Evolutionary conservation across 108 stramenopile species (phyloP), one percentile per base, ranked within the genome.

Genomic region (Craspedostauros australis): DNA sequence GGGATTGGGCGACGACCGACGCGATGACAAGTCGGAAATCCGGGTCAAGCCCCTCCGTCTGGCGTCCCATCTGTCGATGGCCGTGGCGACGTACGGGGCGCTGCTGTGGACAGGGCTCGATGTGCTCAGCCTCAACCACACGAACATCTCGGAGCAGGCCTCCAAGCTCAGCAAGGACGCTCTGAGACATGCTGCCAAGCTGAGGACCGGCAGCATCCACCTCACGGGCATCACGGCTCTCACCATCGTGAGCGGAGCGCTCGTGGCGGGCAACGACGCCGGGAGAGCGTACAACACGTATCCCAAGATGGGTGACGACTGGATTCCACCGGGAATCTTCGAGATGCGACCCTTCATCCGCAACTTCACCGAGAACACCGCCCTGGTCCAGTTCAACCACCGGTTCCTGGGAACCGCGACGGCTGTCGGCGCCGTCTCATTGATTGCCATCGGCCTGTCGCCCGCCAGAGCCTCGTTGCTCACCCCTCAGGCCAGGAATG

Each of bases 311-410:
- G 82, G 79, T 46, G 95, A 84, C 30, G 57, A 79, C 36, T 88
- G 85, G 87, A 86, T 99, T 19, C 96, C 98, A 1, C 73, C 73
- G 51, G 83, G 79, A 25, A 75, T 80, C 44, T 40, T 76, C 4
- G 73, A 71, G 1, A 25, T 81, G 22, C 25, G 28, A 32, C 95
- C 95, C 0, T 70, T 66, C 55, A 83, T 75, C 63, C 64, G 84
- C 24, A 98, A 98, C 48, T 40, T 95, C 19, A 89, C 95, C 50
- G 95, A 98, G 46, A 98, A 96, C 54, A 96, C 99, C 9, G 97
- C 96, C 3, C 92, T 84, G 21, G 99, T 99, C 18, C 99, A 99
- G 63, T 95, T 93, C 60, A 96, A 98, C 59, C 99, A 99, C 60
- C 80, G 99, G 27, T 50, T 93, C 16, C 70, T 99, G 24, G 99